Base-by-base conservation (phyloP, 805 yeast genomes). In the Teunomyces stri region DNA sequence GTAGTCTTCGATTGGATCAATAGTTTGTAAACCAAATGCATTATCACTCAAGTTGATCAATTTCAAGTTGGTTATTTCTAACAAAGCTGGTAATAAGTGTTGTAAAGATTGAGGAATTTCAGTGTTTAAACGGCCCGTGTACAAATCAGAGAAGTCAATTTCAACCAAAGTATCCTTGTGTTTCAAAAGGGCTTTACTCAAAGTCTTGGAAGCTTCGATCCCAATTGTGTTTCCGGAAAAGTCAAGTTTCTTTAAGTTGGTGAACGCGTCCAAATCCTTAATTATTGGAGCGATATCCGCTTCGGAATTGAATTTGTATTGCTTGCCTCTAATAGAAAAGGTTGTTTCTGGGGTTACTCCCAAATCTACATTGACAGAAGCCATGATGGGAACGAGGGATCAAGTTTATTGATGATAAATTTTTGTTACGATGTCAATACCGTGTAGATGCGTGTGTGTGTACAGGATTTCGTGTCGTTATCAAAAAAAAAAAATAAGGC, bases 1-100 rank as follows among this genome's bases (percentile, higher is more conserved):
- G 58, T 84, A 90, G 22, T 74, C 76, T 63, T 94, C 96, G 47
- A 94, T 76, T 6, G 94, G 95, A 49, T 86, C 96, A 51, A 94
- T 89, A 20, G 98, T 87, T 61, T 94, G 95, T 61, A 94, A 84
- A 10, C 99, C 99, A 64, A 92, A 86, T 0, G 99, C 99, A 65
- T 94, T 94, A 67, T 94, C 99, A 58, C 96, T 84, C 52, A 94
- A 75, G 66, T 94, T 87, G 50, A 94, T 73, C 34, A 89, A 82
- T 51, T 79, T 78, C 56, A 92, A 75, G 22, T 85, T 78, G 43
- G 84, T 80, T 56, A 89, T 84, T 52, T 80, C 67, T 54, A 88
- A 72, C 45, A 94, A 75, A 2, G 87, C 86, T 16, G 90, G 87
- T 52, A 91, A 79, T 52, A 94, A 73, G 54, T 76, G 74, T 49